Evolutionary conservation across 2,329 filamentous ascomycete species (phyloP), one percentile per base, ranked within the genome.

Genomic region (Colletotrichum tamarilloi): DNA sequence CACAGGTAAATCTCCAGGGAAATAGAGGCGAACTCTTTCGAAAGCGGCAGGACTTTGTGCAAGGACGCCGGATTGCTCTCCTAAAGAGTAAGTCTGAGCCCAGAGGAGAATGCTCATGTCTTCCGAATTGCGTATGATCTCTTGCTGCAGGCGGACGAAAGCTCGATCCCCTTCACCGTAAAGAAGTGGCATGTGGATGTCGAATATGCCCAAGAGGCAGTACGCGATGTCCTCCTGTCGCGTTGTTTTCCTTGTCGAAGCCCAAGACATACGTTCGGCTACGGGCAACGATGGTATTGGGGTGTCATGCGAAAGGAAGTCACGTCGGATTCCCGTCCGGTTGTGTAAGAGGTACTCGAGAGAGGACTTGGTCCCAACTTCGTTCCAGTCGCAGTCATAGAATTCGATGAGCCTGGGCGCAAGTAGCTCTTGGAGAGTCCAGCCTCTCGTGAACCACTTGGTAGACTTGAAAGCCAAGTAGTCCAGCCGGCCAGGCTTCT

Each of bases 101-200:
- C 69, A 74, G 4, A 72, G 28, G 6, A 73, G 35, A 2, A 74
- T 49, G 24, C 42, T 68, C 4, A 65, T 30, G 38, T 74, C 73
- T 8, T 74, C 62, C 16, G 64, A 62, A 1, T 49, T 46, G 3
- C 66, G 64, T 14, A 75, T 52, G 3, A 75, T 74, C 22, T 75
- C 72, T 16, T 75, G 59, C 16, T 74, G 74, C 0, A 75, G 63
- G 16, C 72, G 60, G 12, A 62, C 38, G 22, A 74, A 75, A 1
- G 73, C 69, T 4, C 52, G 42, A 5, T 65, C 3, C 11, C 80
- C 81, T 59, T 82, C 80, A 4, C 80, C 80, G 16, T 81, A 82
- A 0, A 82, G 75, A 7, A 82, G 68, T 5, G 80, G 78, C 78
- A 82, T 82, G 53, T 80, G 78, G 53, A 82, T 80, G 62, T 79